Percentiles rank a stretch among this genome's conserved stretches.
These are phyloP conservation scores for Penicillium sp. DNA, from an alignment of 2,329 filamentous ascomycete genomes.

Conservation along the genomic window DNA sequence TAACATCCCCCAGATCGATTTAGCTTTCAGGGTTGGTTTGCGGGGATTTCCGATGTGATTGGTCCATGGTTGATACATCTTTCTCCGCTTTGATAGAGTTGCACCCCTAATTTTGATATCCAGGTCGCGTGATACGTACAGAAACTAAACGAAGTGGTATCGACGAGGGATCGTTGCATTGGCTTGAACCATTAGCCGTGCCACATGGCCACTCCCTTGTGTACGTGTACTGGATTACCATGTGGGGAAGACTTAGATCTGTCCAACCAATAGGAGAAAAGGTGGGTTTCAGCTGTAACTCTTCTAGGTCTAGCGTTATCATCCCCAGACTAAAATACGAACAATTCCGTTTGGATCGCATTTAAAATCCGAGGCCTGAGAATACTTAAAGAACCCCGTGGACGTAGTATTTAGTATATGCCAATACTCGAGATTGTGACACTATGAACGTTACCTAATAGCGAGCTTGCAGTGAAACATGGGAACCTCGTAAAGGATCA, in stretches of 20 bases:
- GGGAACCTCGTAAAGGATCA: not conserved
- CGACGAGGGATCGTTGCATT: not conserved
- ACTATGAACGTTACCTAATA: not conserved
- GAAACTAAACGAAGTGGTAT: not conserved
- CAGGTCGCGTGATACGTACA: no score
- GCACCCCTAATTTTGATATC: constrained; percentile 5
- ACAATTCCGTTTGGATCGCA: not conserved
- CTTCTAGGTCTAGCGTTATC: not conserved
- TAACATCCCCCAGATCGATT: constrained; percentile 11
- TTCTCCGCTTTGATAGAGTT: constrained; percentile 24
- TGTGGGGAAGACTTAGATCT: not conserved
- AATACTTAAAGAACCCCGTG: not conserved
- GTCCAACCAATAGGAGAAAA: not conserved
- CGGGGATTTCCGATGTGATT: not conserved
- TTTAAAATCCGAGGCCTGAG: not conserved
- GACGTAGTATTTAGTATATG: not conserved
- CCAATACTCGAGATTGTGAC: not conserved
- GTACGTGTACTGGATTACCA: no score
- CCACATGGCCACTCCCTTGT: no score
- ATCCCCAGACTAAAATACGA: not conserved
- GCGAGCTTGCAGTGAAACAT: not conserved
- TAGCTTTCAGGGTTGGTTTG: not conserved
- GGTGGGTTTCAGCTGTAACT: not conserved
- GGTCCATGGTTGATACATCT: not conserved
- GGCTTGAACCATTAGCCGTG: not conserved